Evolutionary conservation across 208 protist genomes (phyloP).

Genomic region (Porcisia deanei): DNA sequence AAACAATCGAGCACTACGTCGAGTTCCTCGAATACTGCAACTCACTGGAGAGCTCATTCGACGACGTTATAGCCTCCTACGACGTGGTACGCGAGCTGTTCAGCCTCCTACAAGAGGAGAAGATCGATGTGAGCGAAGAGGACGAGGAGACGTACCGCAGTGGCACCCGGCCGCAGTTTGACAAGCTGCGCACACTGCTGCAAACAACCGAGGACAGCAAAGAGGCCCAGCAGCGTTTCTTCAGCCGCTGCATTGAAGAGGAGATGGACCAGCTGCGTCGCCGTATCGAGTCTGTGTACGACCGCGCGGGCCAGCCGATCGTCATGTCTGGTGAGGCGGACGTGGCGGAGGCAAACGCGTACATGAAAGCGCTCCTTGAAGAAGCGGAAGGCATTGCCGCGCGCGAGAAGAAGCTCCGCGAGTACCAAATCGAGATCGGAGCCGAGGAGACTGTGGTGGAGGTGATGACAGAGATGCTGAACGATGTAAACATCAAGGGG

Average conservation of each 20-base stretch:
- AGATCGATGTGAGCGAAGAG: constrained; percentile 84
- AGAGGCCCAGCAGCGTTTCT: constrained; percentile 90
- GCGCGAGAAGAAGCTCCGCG: constrained; percentile 86
- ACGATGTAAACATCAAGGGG: constrained; percentile 92
- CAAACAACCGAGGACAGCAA: constrained; percentile 87
- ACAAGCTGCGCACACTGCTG: constrained; percentile 91
- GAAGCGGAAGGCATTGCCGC: constrained; percentile 83
- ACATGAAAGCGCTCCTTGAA: constrained; percentile 77
- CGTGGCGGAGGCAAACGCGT: constrained; percentile 80
- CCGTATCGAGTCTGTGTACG: constrained; percentile 86
- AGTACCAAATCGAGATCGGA: constrained; percentile 90
- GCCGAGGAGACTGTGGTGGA: constrained; percentile 91
- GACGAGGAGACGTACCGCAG: constrained; percentile 92
- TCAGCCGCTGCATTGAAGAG: constrained; percentile 92
- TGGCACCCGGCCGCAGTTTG: constrained; percentile 91
- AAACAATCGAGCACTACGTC: constrained; percentile 94
- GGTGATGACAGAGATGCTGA: constrained; percentile 90
- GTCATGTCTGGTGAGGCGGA: constrained; percentile 84
- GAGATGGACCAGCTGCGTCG: constrained; percentile 91
- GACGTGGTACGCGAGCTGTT: constrained; percentile 93
- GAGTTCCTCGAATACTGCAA: constrained; percentile 89
- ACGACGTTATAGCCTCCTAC: constrained; percentile 77
- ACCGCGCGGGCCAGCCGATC: constrained; percentile 86
- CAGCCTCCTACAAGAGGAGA: constrained; percentile 85
- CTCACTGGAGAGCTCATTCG: constrained; percentile 73